Percentiles rank a stretch among this genome's conserved stretches.
These are phyloP conservation scores for Boletus vermiculosoides DNA, from an alignment of 768 basidiomycete genomes.

Conservation along the genomic window DNA sequence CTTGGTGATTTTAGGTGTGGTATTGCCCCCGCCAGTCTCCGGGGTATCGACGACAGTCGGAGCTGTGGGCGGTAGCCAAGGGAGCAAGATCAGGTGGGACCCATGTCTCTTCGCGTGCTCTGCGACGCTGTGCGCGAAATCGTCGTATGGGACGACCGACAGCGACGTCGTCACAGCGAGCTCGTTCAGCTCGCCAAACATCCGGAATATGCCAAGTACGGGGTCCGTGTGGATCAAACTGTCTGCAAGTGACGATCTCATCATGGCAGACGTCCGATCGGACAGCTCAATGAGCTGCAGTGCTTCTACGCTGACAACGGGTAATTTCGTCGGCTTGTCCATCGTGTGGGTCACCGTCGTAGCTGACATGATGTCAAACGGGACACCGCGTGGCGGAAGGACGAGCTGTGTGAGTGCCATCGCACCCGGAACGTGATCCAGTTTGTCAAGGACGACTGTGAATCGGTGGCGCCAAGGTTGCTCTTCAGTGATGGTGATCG, in stretches of 20 bases:
- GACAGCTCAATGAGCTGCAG: slow-evolving; percentile 84
- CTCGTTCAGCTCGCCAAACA: slow-evolving; percentile 72
- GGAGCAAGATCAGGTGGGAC: slow-evolving; percentile 77
- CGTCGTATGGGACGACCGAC: slow-evolving; percentile 74
- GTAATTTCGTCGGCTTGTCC: slow-evolving; percentile 13
- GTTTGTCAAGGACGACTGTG: slow-evolving; percentile 83
- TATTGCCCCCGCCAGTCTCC: background rate
- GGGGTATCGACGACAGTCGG: slow-evolving; percentile 1
- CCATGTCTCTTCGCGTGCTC: slow-evolving; percentile 59
- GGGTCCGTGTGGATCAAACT: slow-evolving; percentile 71
- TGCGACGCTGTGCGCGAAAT: slow-evolving; percentile 65
- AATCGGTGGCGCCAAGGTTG: slow-evolving; percentile 55
- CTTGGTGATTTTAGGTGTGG: slow-evolving; percentile 15
- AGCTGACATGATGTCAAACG: slow-evolving; percentile 8
- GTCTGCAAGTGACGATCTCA: slow-evolving; percentile 64
- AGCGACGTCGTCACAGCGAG: slow-evolving; percentile 63
- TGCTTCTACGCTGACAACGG: slow-evolving; percentile 59
- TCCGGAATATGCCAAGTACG: slow-evolving; percentile 68
- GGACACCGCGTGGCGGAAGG: slow-evolving; percentile 36
- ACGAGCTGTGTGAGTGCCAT: slow-evolving; percentile 84
- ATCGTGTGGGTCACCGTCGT: slow-evolving; percentile 3
- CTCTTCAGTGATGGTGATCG: slow-evolving; percentile 11
- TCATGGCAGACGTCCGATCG: slow-evolving; percentile 62
- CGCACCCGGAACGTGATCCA: slow-evolving; percentile 85
- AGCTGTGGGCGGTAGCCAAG: slow-evolving; percentile 62